Evolutionary conservation across 768 basidiomycete species (phyloP).

Genomic region (Imleria badia): DNA sequence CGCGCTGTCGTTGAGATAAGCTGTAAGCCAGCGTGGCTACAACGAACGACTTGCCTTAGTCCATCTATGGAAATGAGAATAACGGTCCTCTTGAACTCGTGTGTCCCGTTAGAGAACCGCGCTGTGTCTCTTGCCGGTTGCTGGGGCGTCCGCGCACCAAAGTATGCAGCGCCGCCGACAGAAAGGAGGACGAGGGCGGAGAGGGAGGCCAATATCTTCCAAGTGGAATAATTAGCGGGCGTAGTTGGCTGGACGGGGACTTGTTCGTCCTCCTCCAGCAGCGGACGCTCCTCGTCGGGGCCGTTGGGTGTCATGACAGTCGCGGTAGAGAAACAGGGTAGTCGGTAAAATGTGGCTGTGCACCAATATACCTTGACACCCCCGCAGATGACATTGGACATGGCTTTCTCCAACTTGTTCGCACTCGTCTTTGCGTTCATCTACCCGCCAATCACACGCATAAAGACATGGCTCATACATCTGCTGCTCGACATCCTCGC

Average conservation of each 20-base stretch:
- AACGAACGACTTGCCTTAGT: conserved; percentile 49
- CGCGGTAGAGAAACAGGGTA: not conserved
- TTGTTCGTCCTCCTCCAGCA: conserved; percentile 16
- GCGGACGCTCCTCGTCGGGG: conserved; percentile 28
- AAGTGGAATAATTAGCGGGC: not conserved
- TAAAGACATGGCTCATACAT: conserved; percentile 32
- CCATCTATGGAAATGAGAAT: conserved; percentile 88
- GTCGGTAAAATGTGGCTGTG: conserved; percentile 25
- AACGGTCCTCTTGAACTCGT: conserved; percentile 77
- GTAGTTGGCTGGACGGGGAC: not conserved
- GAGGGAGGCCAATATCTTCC: conserved; percentile 17
- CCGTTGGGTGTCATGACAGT: conserved; percentile 1
- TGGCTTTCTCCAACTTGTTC: not conserved
- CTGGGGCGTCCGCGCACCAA: not conserved
- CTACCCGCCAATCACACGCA: conserved; percentile 8
- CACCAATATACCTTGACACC: too few species aligned
- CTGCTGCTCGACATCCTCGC: conserved; percentile 68
- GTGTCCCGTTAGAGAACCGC: conserved; percentile 76
- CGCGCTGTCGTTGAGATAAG: conserved; percentile 47
- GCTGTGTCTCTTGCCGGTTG: conserved; percentile 10
- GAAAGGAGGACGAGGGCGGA: conserved; percentile 13
- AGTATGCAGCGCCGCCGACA: conserved; percentile 12
- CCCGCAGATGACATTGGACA: not conserved
- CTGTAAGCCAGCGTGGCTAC: not conserved
- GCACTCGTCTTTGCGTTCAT: conserved; percentile 13